phyloP scores from a whole-genome alignment of 2,329 filamentous ascomycete species.

The Verticillium alfalfae region DNA sequence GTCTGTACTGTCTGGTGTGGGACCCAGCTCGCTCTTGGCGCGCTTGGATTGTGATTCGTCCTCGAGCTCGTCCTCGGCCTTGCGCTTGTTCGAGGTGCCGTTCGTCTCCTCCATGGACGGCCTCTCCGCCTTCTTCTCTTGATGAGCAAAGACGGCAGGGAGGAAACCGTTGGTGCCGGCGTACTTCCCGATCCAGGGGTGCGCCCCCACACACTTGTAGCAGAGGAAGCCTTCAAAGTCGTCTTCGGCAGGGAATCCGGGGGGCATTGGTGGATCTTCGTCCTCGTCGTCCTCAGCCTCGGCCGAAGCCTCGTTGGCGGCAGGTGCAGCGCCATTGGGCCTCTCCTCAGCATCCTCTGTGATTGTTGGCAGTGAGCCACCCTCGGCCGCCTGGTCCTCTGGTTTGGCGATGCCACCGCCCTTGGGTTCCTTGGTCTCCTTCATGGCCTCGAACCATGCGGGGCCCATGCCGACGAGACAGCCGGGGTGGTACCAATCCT shows the following conservation, averaged over 20 bases:
- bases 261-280: conserved; percentile 64
- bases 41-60: conserved; percentile 41
- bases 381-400: conserved; percentile 4
- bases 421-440: conserved; percentile 24
- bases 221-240: conserved; percentile 88
- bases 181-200: conserved; percentile 90
- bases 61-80: conserved; percentile 48
- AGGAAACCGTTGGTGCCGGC: conserved; percentile 77
- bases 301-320: conserved; percentile 9
- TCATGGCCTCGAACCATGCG: conserved; percentile 59
- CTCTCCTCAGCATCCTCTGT: conserved; percentile 37
- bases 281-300: conserved; percentile 34
- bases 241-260: conserved; percentile 83
- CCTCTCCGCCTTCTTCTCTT: conserved; percentile 11
- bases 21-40: conserved; percentile 34
- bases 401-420: conserved; percentile 22
- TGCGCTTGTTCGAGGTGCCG: conserved; percentile 55
- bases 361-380: conserved; percentile 39
- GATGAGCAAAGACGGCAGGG: conserved; percentile 54
- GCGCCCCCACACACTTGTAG: conserved; percentile 84
- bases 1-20: background rate
- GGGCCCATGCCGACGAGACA: conserved; percentile 79
- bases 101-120: background rate
- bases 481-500: conserved; percentile 97
- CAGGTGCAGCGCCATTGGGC: conserved; percentile 3